These are phyloP conservation scores for Dianthus caryophyllus DNA, from an alignment of 148 eudicot species.

Conservation along the genomic window DNA sequence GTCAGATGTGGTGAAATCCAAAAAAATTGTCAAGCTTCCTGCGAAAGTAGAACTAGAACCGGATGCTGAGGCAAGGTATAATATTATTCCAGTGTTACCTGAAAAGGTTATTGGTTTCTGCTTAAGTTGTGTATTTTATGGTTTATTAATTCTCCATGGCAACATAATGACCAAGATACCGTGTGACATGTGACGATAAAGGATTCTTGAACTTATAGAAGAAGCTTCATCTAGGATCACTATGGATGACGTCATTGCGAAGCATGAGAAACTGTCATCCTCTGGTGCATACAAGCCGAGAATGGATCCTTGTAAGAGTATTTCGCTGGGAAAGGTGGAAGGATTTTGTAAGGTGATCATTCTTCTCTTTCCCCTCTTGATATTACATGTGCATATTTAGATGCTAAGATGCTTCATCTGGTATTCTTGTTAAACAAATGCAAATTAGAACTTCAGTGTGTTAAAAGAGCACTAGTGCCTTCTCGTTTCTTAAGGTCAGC, in stretches of 20 bases:
- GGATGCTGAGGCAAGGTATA: slow-evolving; percentile 58
- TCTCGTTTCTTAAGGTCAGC: no score
- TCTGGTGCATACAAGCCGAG: slow-evolving; percentile 36
- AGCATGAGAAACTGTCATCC: slow-evolving; percentile 38
- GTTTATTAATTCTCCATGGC: background rate
- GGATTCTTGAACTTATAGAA: slow-evolving; percentile 52
- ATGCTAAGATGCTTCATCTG: no score
- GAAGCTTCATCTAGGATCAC: slow-evolving; percentile 63
- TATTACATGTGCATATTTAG: no score
- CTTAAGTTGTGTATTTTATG: background rate
- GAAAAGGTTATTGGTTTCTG: background rate
- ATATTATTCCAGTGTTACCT: background rate
- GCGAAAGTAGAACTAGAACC: slow-evolving; percentile 39
- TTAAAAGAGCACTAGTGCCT: no score
- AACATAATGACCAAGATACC: slow-evolving; percentile 1
- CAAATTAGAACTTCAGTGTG: no score
- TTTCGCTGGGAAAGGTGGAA: slow-evolving; percentile 71
- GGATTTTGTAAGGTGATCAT: slow-evolving; percentile 56
- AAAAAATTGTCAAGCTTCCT: slow-evolving; percentile 15
- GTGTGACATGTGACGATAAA: slow-evolving; percentile 27
- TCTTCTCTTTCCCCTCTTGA: background rate
- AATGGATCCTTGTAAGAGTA: slow-evolving; percentile 36
- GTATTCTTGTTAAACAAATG: no score
- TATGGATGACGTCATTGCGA: slow-evolving; percentile 40
- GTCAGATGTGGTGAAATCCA: slow-evolving; percentile 26